Evolutionary conservation across 768 basidiomycete genomes (phyloP), one percentile per base, ranked within the genome.

Genomic region (Gyrodon lividus): DNA sequence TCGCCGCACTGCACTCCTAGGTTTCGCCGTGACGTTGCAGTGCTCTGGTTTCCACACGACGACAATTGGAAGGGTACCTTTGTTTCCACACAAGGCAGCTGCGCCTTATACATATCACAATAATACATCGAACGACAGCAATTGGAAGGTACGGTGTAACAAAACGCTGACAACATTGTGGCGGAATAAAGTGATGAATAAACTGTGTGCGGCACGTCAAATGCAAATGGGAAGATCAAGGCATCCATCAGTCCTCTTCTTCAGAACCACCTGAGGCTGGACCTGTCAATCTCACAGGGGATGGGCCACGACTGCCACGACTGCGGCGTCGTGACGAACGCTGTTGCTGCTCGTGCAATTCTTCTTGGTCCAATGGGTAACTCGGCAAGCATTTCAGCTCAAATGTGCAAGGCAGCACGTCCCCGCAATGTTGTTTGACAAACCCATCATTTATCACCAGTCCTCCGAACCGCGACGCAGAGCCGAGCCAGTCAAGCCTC

Each of bases 401-500:
- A 57, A 85, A 81, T 47, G 78, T 78, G 67, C 82, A 81, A 33
- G 87, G 82, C 19, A 82, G 59, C 16, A 68, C 62, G 46, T 72
- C 81, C 44, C 76, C 77, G 51, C 77, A 76, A 3, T 77, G 56
- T 13, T 72, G 72, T 59, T 63, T 67, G 42, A 83, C 73, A 24
- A 73, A 59, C 9, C 62, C 47, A 9, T 80, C 77, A 59, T 82
- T 77, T 16, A 61, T 20, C 48, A 67, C 58, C 23, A 90, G 65
- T 8, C 89, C 89, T 2, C 82, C 87, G 57, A 80, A 91, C 68
- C 79, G 75, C 28, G 81, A 80, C 46, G 78, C 64, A 43, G 71
- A 65, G 6, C 80, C 74, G 28, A 92, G 72, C 72, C 80, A 90
- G 61, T 92, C 89, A 47, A 87, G 69, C 47, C 83, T 71, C 56